Percentiles rank a stretch among this genome's conserved stretches.
phyloP scores from a whole-genome alignment of 2,329 filamentous ascomycete genomes.

The Colletotrichum chrysophilum region DNA sequence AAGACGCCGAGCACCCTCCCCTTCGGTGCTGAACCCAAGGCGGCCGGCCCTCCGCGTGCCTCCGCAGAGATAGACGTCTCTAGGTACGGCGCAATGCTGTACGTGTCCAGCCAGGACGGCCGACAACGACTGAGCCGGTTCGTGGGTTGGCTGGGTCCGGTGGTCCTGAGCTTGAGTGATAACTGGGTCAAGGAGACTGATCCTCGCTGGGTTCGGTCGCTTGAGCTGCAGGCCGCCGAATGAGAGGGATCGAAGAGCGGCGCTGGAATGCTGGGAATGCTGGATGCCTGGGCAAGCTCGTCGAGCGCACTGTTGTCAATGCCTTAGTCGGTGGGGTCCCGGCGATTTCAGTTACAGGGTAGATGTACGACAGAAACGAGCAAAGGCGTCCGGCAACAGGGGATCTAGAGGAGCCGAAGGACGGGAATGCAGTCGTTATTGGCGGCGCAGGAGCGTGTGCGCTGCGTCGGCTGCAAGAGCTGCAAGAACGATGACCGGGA shows the following conservation, averaged over 20 bases:
- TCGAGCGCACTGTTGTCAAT: constrained; percentile 18
- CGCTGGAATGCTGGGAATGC: constrained; percentile 8
- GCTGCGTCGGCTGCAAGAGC: constrained; percentile 1
- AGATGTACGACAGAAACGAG: neutral
- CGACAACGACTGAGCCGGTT: constrained; percentile 1
- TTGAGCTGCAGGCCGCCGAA: constrained; percentile 3
- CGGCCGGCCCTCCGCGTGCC: neutral
- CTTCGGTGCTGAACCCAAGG: neutral
- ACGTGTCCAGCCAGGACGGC: neutral
- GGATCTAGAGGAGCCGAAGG: constrained; percentile 1
- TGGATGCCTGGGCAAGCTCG: constrained; percentile 11
- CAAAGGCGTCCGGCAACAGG: neutral
- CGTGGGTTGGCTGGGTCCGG: constrained; percentile 16
- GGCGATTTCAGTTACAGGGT: neutral
- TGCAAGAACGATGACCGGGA: neutral
- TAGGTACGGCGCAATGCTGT: neutral
- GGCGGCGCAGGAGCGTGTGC: constrained; percentile 8
- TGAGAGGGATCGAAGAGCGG: constrained; percentile 7
- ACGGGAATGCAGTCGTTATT: constrained; percentile 21
- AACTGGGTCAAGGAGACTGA: constrained; percentile 14
- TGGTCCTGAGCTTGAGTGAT: constrained; percentile 17
- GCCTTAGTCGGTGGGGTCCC: constrained; percentile 13
- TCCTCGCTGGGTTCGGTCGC: constrained; percentile 18
- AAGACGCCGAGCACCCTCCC: neutral
- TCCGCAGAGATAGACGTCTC: neutral